Evolutionary conservation across 179 eudicot species (phyloP).

Genomic region (Vitellaria paradoxa): DNA sequence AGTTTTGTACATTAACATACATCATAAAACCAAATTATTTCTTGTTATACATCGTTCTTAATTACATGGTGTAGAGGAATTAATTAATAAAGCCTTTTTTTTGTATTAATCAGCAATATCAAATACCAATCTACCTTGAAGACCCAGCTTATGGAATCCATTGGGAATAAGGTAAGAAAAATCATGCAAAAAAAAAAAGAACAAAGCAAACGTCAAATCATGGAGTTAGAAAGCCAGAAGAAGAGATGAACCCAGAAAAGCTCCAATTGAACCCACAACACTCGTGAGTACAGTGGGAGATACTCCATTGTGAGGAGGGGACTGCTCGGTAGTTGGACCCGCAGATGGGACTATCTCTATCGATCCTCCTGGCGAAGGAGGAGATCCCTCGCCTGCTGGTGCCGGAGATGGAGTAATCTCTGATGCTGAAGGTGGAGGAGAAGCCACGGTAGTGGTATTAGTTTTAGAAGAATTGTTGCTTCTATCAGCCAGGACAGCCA

Average conservation of each 20-base stretch:
- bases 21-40: constrained; percentile 7
- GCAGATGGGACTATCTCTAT: constrained; percentile 8
- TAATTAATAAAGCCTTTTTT: constrained; percentile 4
- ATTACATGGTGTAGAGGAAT: not conserved
- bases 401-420: constrained; percentile 20
- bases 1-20: not conserved
- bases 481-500: constrained; percentile 53
- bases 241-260: constrained; percentile 36
- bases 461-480: constrained; percentile 12
- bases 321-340: constrained; percentile 17
- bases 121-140: constrained; percentile 11
- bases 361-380: constrained; percentile 25
- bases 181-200: not conserved
- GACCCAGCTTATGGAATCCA: constrained; percentile 1
- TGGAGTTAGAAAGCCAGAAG: constrained; percentile 29
- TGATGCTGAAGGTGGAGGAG: constrained; percentile 20
- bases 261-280: constrained; percentile 34
- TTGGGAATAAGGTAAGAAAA: constrained; percentile 5
- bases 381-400: not conserved
- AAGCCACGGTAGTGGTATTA: constrained; percentile 6
- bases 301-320: constrained; percentile 35
- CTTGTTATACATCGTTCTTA: not conserved
- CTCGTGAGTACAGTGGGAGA: constrained; percentile 15
- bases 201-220: not conserved
- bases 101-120: constrained; percentile 13